A percentile compares a stretch with the other conserved stretches of the same genome.
phyloP scores from a whole-genome alignment of 768 basidiomycete genomes.

The Wakefieldia striispora region DNA sequence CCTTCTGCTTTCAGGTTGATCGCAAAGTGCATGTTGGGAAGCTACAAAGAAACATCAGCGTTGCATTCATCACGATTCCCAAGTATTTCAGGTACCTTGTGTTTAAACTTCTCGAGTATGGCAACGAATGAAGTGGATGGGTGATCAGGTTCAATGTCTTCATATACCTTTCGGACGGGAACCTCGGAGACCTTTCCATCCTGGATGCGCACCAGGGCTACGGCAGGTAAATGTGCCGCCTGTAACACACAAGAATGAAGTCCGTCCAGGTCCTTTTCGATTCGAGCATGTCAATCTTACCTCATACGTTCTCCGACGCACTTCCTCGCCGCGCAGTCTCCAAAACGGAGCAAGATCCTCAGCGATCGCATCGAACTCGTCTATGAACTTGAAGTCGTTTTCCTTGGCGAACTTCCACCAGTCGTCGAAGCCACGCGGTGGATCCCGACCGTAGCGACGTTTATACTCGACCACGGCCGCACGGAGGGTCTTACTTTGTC shows the following conservation, averaged over 20 bases:
- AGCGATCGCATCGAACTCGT: slow-evolving; percentile 82
- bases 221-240: slow-evolving; percentile 76
- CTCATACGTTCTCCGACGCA: slow-evolving; percentile 60
- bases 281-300: slow-evolving; percentile 31
- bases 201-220: slow-evolving; percentile 76
- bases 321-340: slow-evolving; percentile 65
- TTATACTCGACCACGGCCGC: slow-evolving; percentile 83
- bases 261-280: neutral
- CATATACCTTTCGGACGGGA: slow-evolving; percentile 51
- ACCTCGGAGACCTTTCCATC: slow-evolving; percentile 59
- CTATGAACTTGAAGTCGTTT: slow-evolving; percentile 74
- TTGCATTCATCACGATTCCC: neutral
- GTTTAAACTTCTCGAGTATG: slow-evolving; percentile 72
- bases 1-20: slow-evolving; percentile 94
- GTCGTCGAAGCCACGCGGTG: slow-evolving; percentile 86
- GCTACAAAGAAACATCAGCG: slow-evolving; percentile 35
- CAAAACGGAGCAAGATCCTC: slow-evolving; percentile 86
- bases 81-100: slow-evolving; percentile 44
- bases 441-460: slow-evolving; percentile 69
- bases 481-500: slow-evolving; percentile 77
- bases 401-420: slow-evolving; percentile 84
- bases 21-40: slow-evolving; percentile 94
- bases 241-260: slow-evolving; percentile 27
- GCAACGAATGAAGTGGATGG: slow-evolving; percentile 73
- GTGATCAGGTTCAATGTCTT: slow-evolving; percentile 68